Base-by-base conservation (phyloP, 129 eudicot genomes). In the Flaveria linearis region DNA sequence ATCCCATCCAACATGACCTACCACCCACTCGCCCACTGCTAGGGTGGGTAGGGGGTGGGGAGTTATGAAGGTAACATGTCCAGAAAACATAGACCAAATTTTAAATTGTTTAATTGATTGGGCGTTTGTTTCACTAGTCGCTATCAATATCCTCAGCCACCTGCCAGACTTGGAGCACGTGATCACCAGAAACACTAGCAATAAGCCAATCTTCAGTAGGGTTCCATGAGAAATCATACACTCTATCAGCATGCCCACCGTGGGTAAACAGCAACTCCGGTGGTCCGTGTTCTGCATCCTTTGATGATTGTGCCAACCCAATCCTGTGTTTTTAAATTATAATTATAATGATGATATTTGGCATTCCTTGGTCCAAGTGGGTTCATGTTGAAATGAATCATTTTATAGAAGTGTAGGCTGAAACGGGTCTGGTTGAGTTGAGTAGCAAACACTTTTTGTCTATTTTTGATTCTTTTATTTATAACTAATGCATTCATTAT, bases 141-240 rank as follows among this genome's bases (percentile, higher is more conserved):
- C 25, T 41, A 55, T 73, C 85, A 47, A 91, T 91, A 57, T 91
- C 84, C 52, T 92, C 97, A 2, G 91, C 91, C 97, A 92, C 84
- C 83, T 89, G 90, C 97, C 97, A 92, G 39, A 92, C 86, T 68
- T 92, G 97, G 15, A 92, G 87, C 10, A 89, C 86, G 71, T 89
- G 89, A 68, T 92, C 97, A 71, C 89, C 6, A 36, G 41, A 36
- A 23, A 93, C 96, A 56, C 98, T 93, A 0, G 96, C 95, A 72
- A 93, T 76, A 0, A 88, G 84, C 98, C 98, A 93, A 28, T 88
- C 92, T 82, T 93, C 98, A 80, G 92, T 86, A 5, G 98, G 98
- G 72, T 93, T 93, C 98, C 98, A 93, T 2, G 98, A 93, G 67
- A 93, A 93, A 75, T 93, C 98, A 1, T 92, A 86, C 4, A 93